Percentiles rank a stretch among this genome's conserved stretches.
Evolutionary conservation across 2,329 filamentous ascomycete genomes (phyloP).

Genomic region (Escovopsis weberi): DNA sequence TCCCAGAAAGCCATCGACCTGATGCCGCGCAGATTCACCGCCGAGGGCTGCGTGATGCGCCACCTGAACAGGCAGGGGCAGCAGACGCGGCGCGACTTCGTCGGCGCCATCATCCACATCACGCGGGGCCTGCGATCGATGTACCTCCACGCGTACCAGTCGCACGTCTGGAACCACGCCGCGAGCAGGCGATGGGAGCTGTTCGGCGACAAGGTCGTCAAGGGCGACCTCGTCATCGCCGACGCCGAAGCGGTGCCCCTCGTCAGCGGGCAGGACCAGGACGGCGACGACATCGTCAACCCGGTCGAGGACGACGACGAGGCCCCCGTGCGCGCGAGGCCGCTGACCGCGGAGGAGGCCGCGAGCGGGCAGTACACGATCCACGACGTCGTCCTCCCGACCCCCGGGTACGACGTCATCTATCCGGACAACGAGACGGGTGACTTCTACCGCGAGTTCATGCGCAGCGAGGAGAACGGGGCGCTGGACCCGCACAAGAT

Average conservation of each 20-base stretch:
- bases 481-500: conserved; percentile 71
- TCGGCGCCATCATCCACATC: conserved; percentile 68
- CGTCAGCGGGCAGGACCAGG: conserved; percentile 46
- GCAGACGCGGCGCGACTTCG: conserved; percentile 49
- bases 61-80: conserved; percentile 45
- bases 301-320: conserved; percentile 28
- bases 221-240: conserved; percentile 69
- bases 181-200: conserved; percentile 67
- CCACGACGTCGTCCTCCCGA: conserved; percentile 79
- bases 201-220: conserved; percentile 59
- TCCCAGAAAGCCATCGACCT: conserved; percentile 45
- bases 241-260: conserved; percentile 18
- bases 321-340: conserved; percentile 44
- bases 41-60: conserved; percentile 64
- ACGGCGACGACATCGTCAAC: conserved; percentile 32
- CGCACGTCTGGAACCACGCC: conserved; percentile 80
- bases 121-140: conserved; percentile 73
- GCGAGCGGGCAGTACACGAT: conserved; percentile 63
- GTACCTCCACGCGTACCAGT: conserved; percentile 97
- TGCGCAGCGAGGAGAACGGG: conserved; percentile 67
- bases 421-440: conserved; percentile 78
- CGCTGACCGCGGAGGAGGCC: conserved; percentile 64
- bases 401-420: conserved; percentile 79
- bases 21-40: conserved; percentile 68
- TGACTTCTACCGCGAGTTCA: conserved; percentile 74